A percentile compares a stretch with the other conserved stretches of the same genome.
These are phyloP conservation scores for Gentiana dahurica DNA, from an alignment of 257 asterid species.

Conservation along the genomic window DNA sequence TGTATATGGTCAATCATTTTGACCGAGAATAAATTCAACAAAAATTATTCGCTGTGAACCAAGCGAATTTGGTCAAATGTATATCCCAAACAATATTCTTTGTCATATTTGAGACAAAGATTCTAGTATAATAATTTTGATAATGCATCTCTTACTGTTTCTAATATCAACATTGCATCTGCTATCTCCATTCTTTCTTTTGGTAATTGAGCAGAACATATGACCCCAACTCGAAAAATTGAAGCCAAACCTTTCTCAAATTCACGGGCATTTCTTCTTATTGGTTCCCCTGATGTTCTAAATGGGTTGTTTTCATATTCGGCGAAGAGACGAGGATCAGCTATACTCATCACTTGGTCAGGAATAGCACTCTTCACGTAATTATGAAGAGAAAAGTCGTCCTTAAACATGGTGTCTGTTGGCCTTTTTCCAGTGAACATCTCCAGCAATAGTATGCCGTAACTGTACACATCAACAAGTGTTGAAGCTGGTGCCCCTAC, in stretches of 20 bases:
- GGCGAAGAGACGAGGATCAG: slow-evolving; percentile 8
- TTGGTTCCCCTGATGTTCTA: neutral
- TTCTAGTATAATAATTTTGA: neutral
- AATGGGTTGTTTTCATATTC: neutral
- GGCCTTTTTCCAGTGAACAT: slow-evolving; percentile 3
- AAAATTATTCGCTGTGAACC: no score
- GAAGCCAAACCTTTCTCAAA: slow-evolving; percentile 5
- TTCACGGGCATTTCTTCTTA: neutral
- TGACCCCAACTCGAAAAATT: slow-evolving; percentile 11
- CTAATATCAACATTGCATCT: slow-evolving; percentile 15
- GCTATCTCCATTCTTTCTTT: slow-evolving; percentile 16
- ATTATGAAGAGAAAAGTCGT: slow-evolving; percentile 5
- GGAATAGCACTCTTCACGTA: slow-evolving; percentile 10
- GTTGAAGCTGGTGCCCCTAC: neutral
- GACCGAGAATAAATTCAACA: no score
- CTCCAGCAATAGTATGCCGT: neutral
- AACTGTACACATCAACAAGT: slow-evolving; percentile 4
- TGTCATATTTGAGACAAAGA: no score
- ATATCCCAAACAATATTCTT: no score
- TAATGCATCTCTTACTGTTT: neutral
- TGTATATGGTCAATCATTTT: no score
- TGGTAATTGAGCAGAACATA: slow-evolving; percentile 17
- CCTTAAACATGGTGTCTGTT: neutral
- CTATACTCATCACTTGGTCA: neutral
- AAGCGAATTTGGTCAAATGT: no score